Conservation (phyloP, 2,329 filamentous ascomycete species). For the Fusarium albidum region DNA sequence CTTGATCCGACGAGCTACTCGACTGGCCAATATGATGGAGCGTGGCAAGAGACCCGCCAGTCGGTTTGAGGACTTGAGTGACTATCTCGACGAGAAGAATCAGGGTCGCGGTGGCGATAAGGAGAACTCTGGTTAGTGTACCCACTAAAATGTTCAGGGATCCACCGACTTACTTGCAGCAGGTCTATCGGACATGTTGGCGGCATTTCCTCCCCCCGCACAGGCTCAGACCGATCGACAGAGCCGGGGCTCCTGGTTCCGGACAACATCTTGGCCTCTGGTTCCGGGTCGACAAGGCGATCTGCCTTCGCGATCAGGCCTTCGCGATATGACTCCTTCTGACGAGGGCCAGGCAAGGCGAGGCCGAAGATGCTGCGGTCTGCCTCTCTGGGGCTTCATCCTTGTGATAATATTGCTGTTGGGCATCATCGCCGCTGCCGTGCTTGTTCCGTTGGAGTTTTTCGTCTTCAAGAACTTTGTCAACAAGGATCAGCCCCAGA, state of each 20-base stretch:
- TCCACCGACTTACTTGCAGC: conserved; percentile 57
- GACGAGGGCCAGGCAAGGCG: conserved; percentile 43
- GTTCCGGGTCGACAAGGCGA: conserved; percentile 41
- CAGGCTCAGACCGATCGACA: conserved; percentile 52
- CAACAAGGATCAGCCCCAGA: conserved; percentile 46
- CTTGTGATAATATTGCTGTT: conserved; percentile 71
- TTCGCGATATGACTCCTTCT: conserved; percentile 28
- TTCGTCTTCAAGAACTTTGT: conserved; percentile 64
- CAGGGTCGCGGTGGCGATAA: conserved; percentile 49
- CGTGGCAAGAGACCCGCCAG: conserved; percentile 74
- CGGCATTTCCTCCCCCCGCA: conserved; percentile 70
- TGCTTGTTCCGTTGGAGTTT: conserved; percentile 78
- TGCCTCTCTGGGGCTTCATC: conserved; percentile 82
- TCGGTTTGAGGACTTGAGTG: conserved; percentile 61
- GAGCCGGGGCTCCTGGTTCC: conserved; percentile 57
- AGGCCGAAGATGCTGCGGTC: conserved; percentile 78
- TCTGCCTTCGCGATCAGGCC: conserved; percentile 32
- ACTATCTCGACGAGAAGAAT: conserved; percentile 57
- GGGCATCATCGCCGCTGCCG: conserved; percentile 78
- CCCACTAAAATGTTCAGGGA: conserved; percentile 35
- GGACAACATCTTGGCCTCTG: conserved; percentile 59
- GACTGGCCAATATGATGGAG: conserved; percentile 86
- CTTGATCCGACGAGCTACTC: conserved; percentile 87
- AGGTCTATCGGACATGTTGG: conserved; percentile 70
- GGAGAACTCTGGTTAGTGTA: conserved; percentile 48